These are phyloP conservation scores for Cercospora sp. DNA, from an alignment of 2,329 filamentous ascomycete species.

Conservation along the genomic window DNA sequence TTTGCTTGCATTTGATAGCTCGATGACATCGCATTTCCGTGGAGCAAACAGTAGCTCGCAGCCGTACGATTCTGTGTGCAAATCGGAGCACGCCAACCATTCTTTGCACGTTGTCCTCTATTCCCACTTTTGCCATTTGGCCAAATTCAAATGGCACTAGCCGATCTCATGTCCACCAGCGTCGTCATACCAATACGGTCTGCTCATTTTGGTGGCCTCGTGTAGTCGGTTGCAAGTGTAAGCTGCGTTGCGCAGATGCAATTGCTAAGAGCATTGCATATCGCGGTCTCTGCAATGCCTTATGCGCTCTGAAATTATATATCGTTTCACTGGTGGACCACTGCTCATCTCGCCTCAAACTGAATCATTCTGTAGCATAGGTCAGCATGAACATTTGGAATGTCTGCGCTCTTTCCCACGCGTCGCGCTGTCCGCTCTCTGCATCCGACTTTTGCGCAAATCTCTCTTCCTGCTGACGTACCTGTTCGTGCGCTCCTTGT, in stretches of 20 bases:
- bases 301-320: background rate
- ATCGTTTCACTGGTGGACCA: background rate
- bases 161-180: background rate
- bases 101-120: background rate
- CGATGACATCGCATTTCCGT: background rate
- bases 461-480: conserved; percentile 50
- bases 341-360: conserved; percentile 81
- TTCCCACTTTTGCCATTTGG: background rate
- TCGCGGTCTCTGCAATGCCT: background rate
- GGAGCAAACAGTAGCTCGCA: background rate
- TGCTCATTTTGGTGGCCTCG: background rate
- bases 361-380: conserved; percentile 80
- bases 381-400: background rate
- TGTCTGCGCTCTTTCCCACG: background rate
- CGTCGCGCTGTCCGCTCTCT: background rate
- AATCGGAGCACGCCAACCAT: background rate
- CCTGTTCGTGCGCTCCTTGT: conserved; percentile 98
- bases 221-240: background rate
- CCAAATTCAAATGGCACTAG: background rate
- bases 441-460: background rate
- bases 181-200: background rate
- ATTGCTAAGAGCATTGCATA: background rate
- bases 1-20: background rate
- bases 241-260: background rate
- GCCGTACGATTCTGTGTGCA: background rate